Conservation (phyloP, 768 basidiomycete genomes). For the Paxillus involutus region DNA sequence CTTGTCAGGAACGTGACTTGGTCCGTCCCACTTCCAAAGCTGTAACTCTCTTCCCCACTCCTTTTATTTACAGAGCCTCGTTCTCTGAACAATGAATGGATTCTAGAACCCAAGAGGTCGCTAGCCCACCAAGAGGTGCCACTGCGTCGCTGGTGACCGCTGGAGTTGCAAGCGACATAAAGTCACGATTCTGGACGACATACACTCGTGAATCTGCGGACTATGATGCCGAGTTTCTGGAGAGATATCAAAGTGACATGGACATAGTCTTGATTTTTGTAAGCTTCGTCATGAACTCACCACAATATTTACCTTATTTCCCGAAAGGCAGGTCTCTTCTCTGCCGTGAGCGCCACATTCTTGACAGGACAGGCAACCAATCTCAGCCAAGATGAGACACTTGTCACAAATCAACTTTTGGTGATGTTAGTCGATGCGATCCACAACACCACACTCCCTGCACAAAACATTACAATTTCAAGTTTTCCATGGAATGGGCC, state of each 20-base stretch:
- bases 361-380: not conserved
- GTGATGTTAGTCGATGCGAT: not conserved
- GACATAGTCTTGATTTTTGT: slow-evolving; percentile 12
- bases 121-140: too few relatives aligned
- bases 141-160: not conserved
- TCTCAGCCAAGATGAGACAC: not conserved
- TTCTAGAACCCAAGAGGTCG: too few relatives aligned
- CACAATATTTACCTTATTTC: not conserved
- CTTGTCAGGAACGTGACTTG: not conserved
- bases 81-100: not conserved
- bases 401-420: not conserved
- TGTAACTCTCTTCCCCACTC: not conserved
- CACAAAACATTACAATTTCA: not conserved
- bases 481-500: too few relatives aligned
- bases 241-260: slow-evolving; percentile 9
- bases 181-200: slow-evolving; percentile 4
- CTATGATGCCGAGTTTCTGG: slow-evolving; percentile 3
- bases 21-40: too few relatives aligned
- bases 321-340: slow-evolving; percentile 6
- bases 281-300: not conserved
- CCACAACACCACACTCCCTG: not conserved
- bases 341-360: slow-evolving; percentile 1
- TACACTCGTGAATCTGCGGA: slow-evolving; percentile 2
- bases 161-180: slow-evolving; percentile 1
- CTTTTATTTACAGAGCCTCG: not conserved